Evolutionary conservation across 768 basidiomycete genomes (phyloP), one percentile per base, ranked within the genome.

Genomic region (Russula earlei): DNA sequence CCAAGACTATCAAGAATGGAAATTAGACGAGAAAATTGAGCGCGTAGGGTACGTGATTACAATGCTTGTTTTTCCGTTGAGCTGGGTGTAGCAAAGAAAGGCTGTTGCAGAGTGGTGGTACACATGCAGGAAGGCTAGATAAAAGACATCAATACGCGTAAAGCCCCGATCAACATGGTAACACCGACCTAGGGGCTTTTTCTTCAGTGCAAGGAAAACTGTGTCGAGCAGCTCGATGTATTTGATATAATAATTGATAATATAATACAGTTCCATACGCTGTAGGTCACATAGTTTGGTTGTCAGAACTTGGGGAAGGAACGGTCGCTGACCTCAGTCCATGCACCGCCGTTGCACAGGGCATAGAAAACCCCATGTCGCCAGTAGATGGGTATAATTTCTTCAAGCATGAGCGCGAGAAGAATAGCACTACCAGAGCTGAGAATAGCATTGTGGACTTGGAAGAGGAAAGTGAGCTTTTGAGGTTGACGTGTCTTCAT

Each of bases 101-200:
- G 95, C 95, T 56, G 96, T 98, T 17, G 95, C 96, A 55, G 96
- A 91, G 75, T 99, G 96, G 71, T 98, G 96, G 77, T 96, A 98
- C 61, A 99, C 95, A 71, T 98, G 96, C 59, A 99, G 75, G 75
- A 99, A 98, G 64, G 91, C 93, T 94, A 40, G 41, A 31, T 31
- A 10, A 49, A 49, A 60, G 5, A 19, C n/a, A 49, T 38, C 27
- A 43, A 31, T 34, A 55, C 12, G n/a, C n/a, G 37, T 47, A 36
- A 34, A 40, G 52, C 38, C 29, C 29, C 2, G 29, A 27, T 42
- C 20, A 54, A 38, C 44, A 14, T 6, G 11, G 19, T 44, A n/a
- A 44, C 22, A 72, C 84, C 58, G 67, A 94, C 93, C 89, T 48
- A 99, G 77, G 15, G 91, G 91, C 72, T 98, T 98, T 80, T 98